Evolutionary conservation across 2,329 filamentous ascomycete species (phyloP).

Genomic region (Byssothecium circinans): DNA sequence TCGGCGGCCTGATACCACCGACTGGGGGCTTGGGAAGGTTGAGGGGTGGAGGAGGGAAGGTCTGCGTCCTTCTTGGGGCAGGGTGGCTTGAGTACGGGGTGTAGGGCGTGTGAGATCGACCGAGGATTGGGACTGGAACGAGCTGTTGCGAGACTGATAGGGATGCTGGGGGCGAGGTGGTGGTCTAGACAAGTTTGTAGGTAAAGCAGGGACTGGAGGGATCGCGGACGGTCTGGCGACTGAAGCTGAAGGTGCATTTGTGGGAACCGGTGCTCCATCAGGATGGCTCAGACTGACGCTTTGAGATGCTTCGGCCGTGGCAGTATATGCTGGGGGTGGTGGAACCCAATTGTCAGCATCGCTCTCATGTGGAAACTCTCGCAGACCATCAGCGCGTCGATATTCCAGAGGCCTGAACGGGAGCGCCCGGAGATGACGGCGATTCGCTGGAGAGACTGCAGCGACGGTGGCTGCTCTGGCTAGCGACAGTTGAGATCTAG

Average conservation of each 20-base stretch:
- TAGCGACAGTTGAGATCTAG: slow-evolving; percentile 43
- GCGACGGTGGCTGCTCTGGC: slow-evolving; percentile 49
- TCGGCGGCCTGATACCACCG: slow-evolving; percentile 20
- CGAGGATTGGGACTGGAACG: slow-evolving; percentile 27
- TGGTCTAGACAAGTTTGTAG: slow-evolving; percentile 22
- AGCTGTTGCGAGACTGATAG: slow-evolving; percentile 18
- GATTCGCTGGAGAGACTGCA: slow-evolving; percentile 71
- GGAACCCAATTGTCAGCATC: slow-evolving; percentile 89
- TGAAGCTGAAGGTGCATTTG: slow-evolving; percentile 6
- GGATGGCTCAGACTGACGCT: slow-evolving; percentile 43
- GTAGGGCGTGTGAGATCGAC: slow-evolving; percentile 21
- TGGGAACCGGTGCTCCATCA: slow-evolving; percentile 29
- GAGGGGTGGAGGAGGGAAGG: slow-evolving; percentile 39
- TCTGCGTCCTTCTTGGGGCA: slow-evolving; percentile 9
- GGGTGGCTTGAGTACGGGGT: neutral
- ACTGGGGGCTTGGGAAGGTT: slow-evolving; percentile 36
- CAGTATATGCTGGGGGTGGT: slow-evolving; percentile 78
- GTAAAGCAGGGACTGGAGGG: slow-evolving; percentile 29
- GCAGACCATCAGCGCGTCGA: slow-evolving; percentile 68
- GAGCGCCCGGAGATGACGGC: slow-evolving; percentile 63
- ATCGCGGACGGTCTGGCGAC: slow-evolving; percentile 8
- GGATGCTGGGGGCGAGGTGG: slow-evolving; percentile 20
- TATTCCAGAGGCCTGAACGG: slow-evolving; percentile 62
- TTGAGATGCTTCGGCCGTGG: slow-evolving; percentile 53
- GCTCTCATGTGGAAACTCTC: slow-evolving; percentile 79